Percentiles rank a stretch among this genome's conserved stretches.
Evolutionary conservation across 768 basidiomycete species (phyloP).

Genomic region (Floccularia luteovirens): DNA sequence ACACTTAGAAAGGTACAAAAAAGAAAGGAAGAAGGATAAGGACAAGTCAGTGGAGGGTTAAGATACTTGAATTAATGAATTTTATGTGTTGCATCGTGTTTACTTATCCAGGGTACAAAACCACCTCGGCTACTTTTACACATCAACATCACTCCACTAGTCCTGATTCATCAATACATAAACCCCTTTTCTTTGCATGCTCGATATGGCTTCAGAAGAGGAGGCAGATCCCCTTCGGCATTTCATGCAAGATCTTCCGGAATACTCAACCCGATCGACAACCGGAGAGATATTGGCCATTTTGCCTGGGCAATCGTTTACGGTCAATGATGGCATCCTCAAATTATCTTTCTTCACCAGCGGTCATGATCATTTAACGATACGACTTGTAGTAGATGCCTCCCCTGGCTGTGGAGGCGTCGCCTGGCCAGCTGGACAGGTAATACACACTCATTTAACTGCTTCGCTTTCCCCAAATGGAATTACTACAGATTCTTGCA

Average conservation of each 20-base stretch:
- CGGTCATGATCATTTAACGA: conserved; percentile 21
- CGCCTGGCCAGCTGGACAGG: conserved; percentile 90
- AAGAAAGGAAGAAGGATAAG: conserved; percentile 5
- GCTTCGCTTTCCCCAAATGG: conserved; percentile 3
- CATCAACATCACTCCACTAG: conserved; percentile 9
- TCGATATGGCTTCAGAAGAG: conserved; percentile 41
- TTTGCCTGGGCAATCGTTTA: conserved; percentile 48
- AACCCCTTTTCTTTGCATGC: too few relatives aligned
- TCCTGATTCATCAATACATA: background rate
- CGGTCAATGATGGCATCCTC: conserved; percentile 39
- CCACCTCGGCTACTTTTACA: too few relatives aligned
- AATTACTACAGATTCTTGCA: conserved; percentile 57
- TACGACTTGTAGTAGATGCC: conserved; percentile 64
- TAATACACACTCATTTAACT: conserved; percentile 20
- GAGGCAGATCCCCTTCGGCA: conserved; percentile 52
- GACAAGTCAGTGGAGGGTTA: conserved; percentile 2
- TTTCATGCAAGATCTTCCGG: conserved; percentile 33
- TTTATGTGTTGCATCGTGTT: background rate
- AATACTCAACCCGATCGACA: conserved; percentile 7
- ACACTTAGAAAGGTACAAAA: background rate
- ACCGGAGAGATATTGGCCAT: conserved; percentile 24
- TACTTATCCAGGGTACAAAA: background rate
- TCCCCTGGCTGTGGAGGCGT: conserved; percentile 88
- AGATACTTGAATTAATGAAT: conserved; percentile 12
- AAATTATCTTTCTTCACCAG: conserved; percentile 30